These are phyloP conservation scores for Basipetospora chlamydospora DNA, from an alignment of 2,329 filamentous ascomycete species.

Conservation along the genomic window DNA sequence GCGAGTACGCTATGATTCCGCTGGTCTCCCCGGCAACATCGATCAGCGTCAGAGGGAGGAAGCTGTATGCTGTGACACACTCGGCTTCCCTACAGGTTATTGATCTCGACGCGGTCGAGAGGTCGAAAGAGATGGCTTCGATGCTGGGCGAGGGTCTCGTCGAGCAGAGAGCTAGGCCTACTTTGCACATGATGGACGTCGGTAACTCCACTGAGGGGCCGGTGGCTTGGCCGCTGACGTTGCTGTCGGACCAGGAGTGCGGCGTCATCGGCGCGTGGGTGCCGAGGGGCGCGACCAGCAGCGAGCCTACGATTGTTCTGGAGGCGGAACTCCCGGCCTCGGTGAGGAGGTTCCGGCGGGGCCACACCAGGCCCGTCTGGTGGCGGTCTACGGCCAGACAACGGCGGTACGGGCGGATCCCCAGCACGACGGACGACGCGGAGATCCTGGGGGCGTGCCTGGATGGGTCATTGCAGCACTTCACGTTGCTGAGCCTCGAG, in stretches of 20 bases:
- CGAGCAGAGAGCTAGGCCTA: constrained; percentile 28
- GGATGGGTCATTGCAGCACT: constrained; percentile 55
- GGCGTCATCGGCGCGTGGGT: constrained; percentile 36
- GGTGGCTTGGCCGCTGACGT: constrained; percentile 23
- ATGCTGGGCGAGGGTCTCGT: constrained; percentile 23
- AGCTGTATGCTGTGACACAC: constrained; percentile 35
- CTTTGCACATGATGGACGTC: constrained; percentile 31
- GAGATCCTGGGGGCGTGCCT: constrained; percentile 52
- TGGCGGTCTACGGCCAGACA: constrained; percentile 16
- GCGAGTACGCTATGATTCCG: constrained; percentile 26
- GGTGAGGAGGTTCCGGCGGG: constrained; percentile 40
- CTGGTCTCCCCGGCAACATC: constrained; percentile 39
- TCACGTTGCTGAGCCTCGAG: constrained; percentile 47
- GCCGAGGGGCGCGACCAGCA: constrained; percentile 24
- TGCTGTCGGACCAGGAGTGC: constrained; percentile 33
- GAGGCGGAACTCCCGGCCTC: constrained; percentile 40
- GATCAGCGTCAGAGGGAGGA: constrained; percentile 30
- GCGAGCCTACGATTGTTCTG: constrained; percentile 33
- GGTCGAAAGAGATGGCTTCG: constrained; percentile 15
- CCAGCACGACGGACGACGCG: constrained; percentile 26
- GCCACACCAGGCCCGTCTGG: constrained; percentile 39
- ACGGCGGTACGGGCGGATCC: constrained; percentile 26
- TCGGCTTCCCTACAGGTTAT: constrained; percentile 42
- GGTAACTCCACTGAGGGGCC: constrained; percentile 16
- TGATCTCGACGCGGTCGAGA: constrained; percentile 26